Evolutionary conservation across 192 early-diverging fungal genomes (phyloP).

Genomic region (Coemansia sp.): DNA sequence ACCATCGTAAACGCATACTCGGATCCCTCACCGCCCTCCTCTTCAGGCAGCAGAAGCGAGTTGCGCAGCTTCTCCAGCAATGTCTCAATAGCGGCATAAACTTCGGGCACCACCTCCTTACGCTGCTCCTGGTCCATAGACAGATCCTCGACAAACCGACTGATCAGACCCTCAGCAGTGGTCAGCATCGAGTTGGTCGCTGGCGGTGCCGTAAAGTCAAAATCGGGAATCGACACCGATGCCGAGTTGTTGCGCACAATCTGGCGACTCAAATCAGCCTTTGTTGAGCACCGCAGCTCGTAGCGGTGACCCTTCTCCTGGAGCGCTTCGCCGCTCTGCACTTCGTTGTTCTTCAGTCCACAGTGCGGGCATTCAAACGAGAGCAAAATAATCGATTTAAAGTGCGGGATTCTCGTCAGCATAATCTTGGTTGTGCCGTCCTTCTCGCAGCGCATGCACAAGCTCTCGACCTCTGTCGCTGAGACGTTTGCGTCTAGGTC

Average conservation of each 20-base stretch:
- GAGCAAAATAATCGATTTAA: constrained; percentile 81
- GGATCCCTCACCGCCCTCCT: constrained; percentile 14
- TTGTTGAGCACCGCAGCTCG: constrained; percentile 59
- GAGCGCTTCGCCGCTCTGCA: constrained; percentile 82
- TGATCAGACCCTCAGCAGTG: constrained; percentile 87
- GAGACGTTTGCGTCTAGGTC: constrained; percentile 63
- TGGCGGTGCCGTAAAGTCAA: constrained; percentile 89
- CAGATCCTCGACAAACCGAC: constrained; percentile 80
- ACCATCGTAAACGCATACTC: constrained; percentile 65
- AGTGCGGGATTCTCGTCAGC: constrained; percentile 90
- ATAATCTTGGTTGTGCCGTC: constrained; percentile 85
- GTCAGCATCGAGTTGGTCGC: constrained; percentile 75
- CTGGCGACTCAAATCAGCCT: constrained; percentile 86
- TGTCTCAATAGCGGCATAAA: constrained; percentile 72
- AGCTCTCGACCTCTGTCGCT: constrained; percentile 81
- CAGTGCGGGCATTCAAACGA: constrained; percentile 89
- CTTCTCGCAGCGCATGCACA: constrained; percentile 89
- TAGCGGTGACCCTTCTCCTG: constrained; percentile 76
- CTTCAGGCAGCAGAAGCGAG: constrained; percentile 53
- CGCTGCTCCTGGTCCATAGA: constrained; percentile 73
- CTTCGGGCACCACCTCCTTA: constrained; percentile 60
- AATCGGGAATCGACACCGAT: constrained; percentile 71
- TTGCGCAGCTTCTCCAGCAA: constrained; percentile 63
- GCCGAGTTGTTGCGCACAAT: constrained; percentile 85
- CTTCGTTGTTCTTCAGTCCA: constrained; percentile 83